Base-by-base conservation (phyloP, 2,329 filamentous ascomycete species). In the Herpotrichia juniperi region DNA sequence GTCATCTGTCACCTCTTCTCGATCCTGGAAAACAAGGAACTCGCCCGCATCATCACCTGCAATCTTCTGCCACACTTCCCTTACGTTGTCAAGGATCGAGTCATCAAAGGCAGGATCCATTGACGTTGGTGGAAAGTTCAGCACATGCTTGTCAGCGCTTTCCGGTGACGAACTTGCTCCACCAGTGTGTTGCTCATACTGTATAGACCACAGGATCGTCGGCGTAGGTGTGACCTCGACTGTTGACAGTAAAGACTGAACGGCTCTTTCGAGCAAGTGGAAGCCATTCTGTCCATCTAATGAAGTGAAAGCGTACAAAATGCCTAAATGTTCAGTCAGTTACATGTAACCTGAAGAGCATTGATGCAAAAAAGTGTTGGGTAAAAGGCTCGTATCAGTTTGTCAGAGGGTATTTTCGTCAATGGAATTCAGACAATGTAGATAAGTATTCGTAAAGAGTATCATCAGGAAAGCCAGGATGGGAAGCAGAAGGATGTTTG, bases 361-460 rank as follows among this genome's bases (percentile, higher is more conserved):
- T 57, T 47, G 43, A 39, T 56, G 48, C 63, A 58, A 52, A 50
- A 53, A 53, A 39, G 30, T 42, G 50, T 60, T 26, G 47, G 56
- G 42, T 48, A 48, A 42, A n/a, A 55, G 50, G 72, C 74, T 79
- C 76, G 78, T 67, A 85, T 96, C 91, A 96, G 91, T 79, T 87
- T 91, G 87, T 93, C 87, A 93, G 89, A 92, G 86, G 84, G 81
- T 81, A 58, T 56, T 74, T 81, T 94, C 92, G 87, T 96, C 93
- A 96, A 88, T 83, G 83, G 75, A 79, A 78, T 89, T 96, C 93
- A 93, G 93, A 90, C 92, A 97, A 97, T 97, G 93, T 97, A 97
- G 93, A 97, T 97, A 97, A 97, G 93, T 93, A 91, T 94, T 96
- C 83, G 76, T 81, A 81, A 77, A 75, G 78, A 83, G 76, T 31